phyloP scores from a whole-genome alignment of 352 stramenopile genomes.

The Globisporangium paddicum region DNA sequence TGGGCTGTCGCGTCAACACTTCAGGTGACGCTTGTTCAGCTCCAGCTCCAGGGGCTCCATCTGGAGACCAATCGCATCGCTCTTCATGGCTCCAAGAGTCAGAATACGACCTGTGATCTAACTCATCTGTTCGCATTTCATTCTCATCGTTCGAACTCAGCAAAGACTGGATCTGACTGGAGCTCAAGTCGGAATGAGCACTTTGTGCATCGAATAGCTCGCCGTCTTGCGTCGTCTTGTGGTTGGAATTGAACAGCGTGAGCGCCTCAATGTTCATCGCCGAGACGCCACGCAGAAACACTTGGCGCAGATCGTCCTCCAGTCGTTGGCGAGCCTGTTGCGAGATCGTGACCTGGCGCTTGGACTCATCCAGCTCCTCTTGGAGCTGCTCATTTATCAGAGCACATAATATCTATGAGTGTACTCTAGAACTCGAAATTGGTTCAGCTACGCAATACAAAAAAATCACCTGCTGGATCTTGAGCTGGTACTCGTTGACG shows the following conservation, averaged over 20 bases:
- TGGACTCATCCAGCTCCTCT: conserved; percentile 33
- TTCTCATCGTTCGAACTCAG: background rate
- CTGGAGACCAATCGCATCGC: background rate
- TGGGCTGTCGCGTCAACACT: conserved; percentile 1
- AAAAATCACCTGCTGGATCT: conserved; percentile 29
- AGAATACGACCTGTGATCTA: background rate
- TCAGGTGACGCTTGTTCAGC: background rate
- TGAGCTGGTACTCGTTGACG: conserved; percentile 34
- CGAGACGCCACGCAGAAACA: conserved; percentile 68
- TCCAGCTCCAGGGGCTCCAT: background rate
- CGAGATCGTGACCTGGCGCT: conserved; percentile 23
- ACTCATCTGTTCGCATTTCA: background rate
- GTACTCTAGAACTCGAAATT: background rate
- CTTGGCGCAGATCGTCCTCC: conserved; percentile 56
- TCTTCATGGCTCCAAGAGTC: background rate
- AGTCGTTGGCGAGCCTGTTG: conserved; percentile 41
- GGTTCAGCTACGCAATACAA: background rate
- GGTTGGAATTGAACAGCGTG: conserved; percentile 51
- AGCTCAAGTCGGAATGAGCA: background rate
- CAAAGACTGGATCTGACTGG: background rate
- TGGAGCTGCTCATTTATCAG: conserved; percentile 21
- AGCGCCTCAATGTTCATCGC: conserved; percentile 77
- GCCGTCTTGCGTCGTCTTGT: conserved; percentile 17
- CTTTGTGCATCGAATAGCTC: background rate
- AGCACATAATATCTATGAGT: background rate